Evolutionary conservation across 2,329 filamentous ascomycete species (phyloP).

Genomic region (Penicillium brevicompactum): DNA sequence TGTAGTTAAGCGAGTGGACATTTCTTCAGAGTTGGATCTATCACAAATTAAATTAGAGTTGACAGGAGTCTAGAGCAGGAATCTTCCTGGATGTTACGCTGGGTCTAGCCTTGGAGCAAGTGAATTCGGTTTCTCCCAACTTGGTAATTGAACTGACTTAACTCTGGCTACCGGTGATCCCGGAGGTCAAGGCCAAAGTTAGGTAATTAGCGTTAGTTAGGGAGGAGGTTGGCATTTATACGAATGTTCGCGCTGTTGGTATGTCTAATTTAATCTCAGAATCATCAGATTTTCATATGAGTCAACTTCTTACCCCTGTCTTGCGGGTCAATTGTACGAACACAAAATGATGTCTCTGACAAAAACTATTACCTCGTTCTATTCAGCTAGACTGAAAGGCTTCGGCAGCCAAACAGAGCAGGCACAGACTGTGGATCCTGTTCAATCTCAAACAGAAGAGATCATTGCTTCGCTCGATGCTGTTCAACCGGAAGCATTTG

Average conservation of each 20-base stretch:
- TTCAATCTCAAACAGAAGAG: constrained; percentile 7
- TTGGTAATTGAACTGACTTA: neutral
- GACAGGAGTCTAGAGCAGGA: neutral
- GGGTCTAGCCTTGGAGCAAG: neutral
- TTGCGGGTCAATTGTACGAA: neutral
- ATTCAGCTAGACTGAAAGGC: neutral
- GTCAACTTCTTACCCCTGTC: neutral
- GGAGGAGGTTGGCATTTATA: neutral
- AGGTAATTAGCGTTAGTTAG: neutral
- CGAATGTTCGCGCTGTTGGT: neutral
- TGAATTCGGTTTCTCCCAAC: neutral
- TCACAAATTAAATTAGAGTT: neutral
- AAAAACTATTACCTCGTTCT: neutral
- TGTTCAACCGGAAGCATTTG: constrained; percentile 16
- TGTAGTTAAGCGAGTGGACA: neutral
- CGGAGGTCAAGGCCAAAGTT: neutral
- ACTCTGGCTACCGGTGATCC: neutral
- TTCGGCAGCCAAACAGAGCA: neutral
- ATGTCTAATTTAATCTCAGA: constrained; percentile 1
- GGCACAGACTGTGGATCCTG: neutral
- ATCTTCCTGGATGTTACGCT: neutral
- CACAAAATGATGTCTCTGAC: constrained; percentile 15
- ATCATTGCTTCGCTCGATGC: constrained; percentile 22
- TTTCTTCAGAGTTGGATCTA: neutral
- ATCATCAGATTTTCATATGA: constrained; percentile 1